Conservation (phyloP, 306 rosid species). For the Citrullus colocynthis region DNA sequence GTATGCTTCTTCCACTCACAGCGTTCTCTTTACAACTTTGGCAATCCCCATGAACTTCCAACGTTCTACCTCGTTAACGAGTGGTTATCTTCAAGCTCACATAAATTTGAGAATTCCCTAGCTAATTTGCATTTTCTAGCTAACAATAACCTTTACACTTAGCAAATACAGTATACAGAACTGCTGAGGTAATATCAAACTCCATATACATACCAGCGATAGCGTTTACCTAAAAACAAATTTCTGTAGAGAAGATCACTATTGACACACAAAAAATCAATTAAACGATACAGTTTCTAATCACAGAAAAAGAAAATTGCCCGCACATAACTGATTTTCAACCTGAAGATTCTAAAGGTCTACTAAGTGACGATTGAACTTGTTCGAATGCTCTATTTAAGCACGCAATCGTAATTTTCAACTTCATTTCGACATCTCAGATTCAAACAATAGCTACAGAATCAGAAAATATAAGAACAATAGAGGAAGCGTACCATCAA, state of each 20-base stretch:
- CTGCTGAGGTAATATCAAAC: neutral
- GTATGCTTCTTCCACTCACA: neutral
- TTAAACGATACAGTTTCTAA: neutral
- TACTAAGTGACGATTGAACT: neutral
- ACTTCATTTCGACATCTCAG: neutral
- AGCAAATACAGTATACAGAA: neutral
- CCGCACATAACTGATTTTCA: neutral
- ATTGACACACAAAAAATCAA: neutral
- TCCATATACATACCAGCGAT: neutral
- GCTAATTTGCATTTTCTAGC: neutral
- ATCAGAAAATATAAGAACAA: neutral
- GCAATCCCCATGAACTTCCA: neutral
- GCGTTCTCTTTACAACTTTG: neutral
- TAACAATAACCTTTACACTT: neutral
- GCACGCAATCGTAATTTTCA: neutral
- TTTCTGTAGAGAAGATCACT: neutral
- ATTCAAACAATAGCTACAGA: neutral
- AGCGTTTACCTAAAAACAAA: neutral
- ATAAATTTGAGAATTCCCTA: neutral
- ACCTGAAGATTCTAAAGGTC: neutral
- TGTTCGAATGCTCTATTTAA: neutral
- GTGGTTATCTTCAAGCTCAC: neutral
- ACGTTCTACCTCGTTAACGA: neutral
- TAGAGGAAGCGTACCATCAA: neutral
- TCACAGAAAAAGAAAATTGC: neutral